phyloP scores from a whole-genome alignment of 2,329 filamentous ascomycete species.

The Trichophyton benhamiae region DNA sequence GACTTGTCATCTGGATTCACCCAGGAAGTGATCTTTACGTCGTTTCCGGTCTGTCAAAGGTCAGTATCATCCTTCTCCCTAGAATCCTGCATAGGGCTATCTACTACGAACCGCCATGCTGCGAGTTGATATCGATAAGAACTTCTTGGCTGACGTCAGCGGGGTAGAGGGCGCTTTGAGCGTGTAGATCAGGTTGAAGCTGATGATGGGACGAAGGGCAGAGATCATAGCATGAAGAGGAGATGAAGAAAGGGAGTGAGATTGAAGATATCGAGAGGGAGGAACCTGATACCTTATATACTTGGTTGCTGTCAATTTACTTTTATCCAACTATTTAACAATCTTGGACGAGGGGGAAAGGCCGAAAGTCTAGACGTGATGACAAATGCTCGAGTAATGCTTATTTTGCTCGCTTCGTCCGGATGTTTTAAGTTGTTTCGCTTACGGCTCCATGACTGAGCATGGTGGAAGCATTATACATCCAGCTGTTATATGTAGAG shows the following conservation, averaged over 20 bases:
- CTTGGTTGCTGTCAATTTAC: background rate
- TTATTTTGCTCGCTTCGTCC: background rate
- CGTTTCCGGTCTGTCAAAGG: conserved; percentile 20
- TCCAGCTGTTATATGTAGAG: background rate
- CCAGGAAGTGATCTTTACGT: conserved; percentile 62
- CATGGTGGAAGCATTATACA: background rate
- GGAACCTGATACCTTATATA: background rate
- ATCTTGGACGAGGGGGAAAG: background rate
- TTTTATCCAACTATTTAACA: no score
- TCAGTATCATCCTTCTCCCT: background rate
- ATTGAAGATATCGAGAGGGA: background rate
- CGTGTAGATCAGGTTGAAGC: conserved; percentile 6
- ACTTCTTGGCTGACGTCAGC: conserved; percentile 12
- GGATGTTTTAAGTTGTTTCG: no score
- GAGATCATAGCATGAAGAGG: background rate
- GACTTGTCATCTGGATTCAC: conserved; percentile 62
- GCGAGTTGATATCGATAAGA: background rate
- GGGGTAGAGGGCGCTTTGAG: background rate
- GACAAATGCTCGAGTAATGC: background rate
- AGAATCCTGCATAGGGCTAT: background rate
- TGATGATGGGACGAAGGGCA: background rate
- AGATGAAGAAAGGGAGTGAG: background rate
- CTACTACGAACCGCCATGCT: conserved; percentile 9
- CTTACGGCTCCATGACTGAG: background rate
- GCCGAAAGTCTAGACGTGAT: background rate